Conservation (phyloP, 1,139 yeast species). For the Casaregolazyma suthepensis region DNA sequence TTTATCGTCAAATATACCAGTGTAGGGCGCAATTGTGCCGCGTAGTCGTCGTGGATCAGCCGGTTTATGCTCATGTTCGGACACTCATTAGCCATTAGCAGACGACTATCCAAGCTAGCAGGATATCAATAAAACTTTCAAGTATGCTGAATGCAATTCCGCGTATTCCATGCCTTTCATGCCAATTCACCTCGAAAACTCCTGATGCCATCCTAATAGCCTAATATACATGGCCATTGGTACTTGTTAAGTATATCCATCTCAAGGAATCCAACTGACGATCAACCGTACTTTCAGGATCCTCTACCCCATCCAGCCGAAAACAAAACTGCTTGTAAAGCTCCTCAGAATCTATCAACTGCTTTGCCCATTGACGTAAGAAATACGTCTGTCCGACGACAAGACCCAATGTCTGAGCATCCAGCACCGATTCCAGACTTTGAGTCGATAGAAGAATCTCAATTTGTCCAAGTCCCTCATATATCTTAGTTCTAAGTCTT, state of each 20-base stretch:
- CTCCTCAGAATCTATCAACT: slow-evolving; percentile 12
- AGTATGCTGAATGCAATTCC: neutral
- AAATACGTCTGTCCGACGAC: slow-evolving; percentile 21
- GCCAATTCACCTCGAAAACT: neutral
- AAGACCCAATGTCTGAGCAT: slow-evolving; percentile 18
- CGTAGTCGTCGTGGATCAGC: too few species aligned
- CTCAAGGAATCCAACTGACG: slow-evolving; percentile 4
- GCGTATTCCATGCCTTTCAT: neutral
- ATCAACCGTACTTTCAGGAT: slow-evolving; percentile 4
- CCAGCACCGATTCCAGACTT: slow-evolving; percentile 6
- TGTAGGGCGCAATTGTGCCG: too few species aligned
- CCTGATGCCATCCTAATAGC: too few species aligned
- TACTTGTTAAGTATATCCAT: slow-evolving; percentile 5
- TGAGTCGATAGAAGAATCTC: slow-evolving; percentile 13
- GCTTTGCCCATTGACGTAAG: slow-evolving; percentile 16
- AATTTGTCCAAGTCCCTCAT: slow-evolving; percentile 15
- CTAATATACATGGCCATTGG: neutral
- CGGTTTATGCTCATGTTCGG: too few species aligned
- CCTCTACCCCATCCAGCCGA: slow-evolving; percentile 5
- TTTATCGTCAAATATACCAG: too few species aligned
- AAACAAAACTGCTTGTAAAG: slow-evolving; percentile 17
- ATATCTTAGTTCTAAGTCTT: slow-evolving; percentile 14
- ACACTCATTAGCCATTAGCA: too few species aligned
- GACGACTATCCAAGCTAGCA: too few species aligned
- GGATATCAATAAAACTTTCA: too few species aligned